Percentiles rank a stretch among this genome's conserved stretches.
Conservation (phyloP, 1,284 basidiomycete species). For the Ustilago lituana region DNA sequence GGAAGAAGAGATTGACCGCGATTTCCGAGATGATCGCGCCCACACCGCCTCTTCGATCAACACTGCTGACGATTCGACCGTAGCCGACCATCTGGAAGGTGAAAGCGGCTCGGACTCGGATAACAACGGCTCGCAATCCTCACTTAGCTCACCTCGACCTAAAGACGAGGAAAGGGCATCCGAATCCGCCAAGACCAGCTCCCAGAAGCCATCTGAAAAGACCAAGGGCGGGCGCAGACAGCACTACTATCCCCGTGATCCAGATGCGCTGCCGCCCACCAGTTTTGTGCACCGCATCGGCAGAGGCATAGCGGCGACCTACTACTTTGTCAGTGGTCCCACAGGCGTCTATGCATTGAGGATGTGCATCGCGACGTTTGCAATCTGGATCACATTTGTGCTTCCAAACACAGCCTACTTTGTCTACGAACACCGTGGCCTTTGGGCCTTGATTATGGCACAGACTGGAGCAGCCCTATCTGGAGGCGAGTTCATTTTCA, state of each 20-base stretch:
- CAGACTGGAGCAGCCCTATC: conserved; percentile 58
- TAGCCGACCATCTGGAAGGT: conserved; percentile 18
- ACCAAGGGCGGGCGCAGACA: conserved; percentile 5
- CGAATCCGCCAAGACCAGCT: background rate
- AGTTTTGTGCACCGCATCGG: conserved; percentile 51
- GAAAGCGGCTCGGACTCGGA: conserved; percentile 20
- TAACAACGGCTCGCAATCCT: conserved; percentile 1
- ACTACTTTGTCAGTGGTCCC: conserved; percentile 59
- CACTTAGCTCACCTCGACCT: background rate
- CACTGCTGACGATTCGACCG: background rate
- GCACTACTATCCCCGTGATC: conserved; percentile 72
- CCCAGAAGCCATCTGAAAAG: conserved; percentile 1
- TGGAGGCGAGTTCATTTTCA: conserved; percentile 59
- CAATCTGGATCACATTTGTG: conserved; percentile 72
- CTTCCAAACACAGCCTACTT: conserved; percentile 49
- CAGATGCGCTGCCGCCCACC: conserved; percentile 77
- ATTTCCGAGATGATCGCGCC: conserved; percentile 33
- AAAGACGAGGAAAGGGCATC: conserved; percentile 34
- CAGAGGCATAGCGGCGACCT: conserved; percentile 26
- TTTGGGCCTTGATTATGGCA: conserved; percentile 65
- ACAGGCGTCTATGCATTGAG: conserved; percentile 75
- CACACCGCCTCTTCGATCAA: conserved; percentile 6
- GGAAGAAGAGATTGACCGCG: conserved; percentile 37
- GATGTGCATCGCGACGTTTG: conserved; percentile 71
- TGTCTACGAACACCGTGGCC: conserved; percentile 60